phyloP scores from a whole-genome alignment of 2,329 filamentous ascomycete genomes.

The Colletotrichum orbiculare region DNA sequence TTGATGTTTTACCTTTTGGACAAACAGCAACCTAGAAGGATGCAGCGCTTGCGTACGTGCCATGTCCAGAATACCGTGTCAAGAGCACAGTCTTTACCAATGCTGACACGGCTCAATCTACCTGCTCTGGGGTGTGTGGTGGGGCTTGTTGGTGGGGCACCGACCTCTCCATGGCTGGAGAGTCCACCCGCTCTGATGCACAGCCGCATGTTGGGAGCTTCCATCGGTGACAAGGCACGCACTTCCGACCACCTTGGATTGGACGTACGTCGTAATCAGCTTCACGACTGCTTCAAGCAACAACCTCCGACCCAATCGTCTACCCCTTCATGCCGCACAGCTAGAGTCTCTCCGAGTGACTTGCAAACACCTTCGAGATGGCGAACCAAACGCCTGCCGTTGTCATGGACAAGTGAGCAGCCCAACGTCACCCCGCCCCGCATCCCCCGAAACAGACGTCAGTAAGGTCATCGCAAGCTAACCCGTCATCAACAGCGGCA shows the following conservation, averaged over 20 bases:
- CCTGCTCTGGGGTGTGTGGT: slow-evolving; percentile 21
- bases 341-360: slow-evolving; percentile 31
- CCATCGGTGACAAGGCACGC: slow-evolving; percentile 38
- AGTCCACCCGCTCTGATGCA: slow-evolving; percentile 36
- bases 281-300: slow-evolving; percentile 29
- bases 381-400: slow-evolving; percentile 99
- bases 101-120: slow-evolving; percentile 3
- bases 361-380: slow-evolving; percentile 64
- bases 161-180: slow-evolving; percentile 36
- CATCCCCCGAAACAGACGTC: slow-evolving; percentile 40
- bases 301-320: slow-evolving; percentile 14
- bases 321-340: slow-evolving; percentile 29
- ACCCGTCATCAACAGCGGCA: slow-evolving; percentile 77
- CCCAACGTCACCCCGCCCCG: slow-evolving; percentile 43
- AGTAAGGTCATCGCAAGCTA: slow-evolving; percentile 36
- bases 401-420: slow-evolving; percentile 99
- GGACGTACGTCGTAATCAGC: slow-evolving; percentile 38
- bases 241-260: slow-evolving; percentile 37
- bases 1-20: too few species aligned
- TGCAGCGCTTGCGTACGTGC: too few species aligned
- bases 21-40: too few species aligned
- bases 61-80: too few species aligned
- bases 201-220: slow-evolving; percentile 38
- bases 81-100: background rate
- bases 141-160: slow-evolving; percentile 34